Conservation (phyloP, 2,329 filamentous ascomycete species). For the Pestalotiopsis fici region DNA sequence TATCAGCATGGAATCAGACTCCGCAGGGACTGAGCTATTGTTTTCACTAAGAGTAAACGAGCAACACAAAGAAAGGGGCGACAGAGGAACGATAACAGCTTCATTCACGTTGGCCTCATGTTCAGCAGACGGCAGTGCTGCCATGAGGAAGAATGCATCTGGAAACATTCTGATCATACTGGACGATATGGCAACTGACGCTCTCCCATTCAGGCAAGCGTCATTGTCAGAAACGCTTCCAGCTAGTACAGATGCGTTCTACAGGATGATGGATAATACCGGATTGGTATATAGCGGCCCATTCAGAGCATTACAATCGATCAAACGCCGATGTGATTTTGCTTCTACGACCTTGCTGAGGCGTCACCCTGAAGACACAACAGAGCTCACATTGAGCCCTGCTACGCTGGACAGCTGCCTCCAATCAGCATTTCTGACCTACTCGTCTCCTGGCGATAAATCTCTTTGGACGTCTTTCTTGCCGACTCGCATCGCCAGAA, state of each 20-base stretch:
- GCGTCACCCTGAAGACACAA: slow-evolving; percentile 37
- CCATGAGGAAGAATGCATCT: slow-evolving; percentile 37
- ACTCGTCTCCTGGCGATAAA: slow-evolving; percentile 39
- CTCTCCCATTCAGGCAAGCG: slow-evolving; percentile 25
- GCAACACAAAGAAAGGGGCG: slow-evolving; percentile 7
- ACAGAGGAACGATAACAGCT: slow-evolving; percentile 25
- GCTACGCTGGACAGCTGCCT: slow-evolving; percentile 43
- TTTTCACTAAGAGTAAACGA: slow-evolving; percentile 32
- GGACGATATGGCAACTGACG: slow-evolving; percentile 21
- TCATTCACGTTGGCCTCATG: slow-evolving; percentile 35
- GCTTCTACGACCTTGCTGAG: slow-evolving; percentile 30
- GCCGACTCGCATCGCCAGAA: slow-evolving; percentile 31
- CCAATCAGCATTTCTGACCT: slow-evolving; percentile 42
- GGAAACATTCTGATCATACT: slow-evolving; percentile 33
- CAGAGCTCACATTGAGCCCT: slow-evolving; percentile 35
- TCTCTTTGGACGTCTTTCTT: slow-evolving; percentile 45
- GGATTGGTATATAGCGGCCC: slow-evolving; percentile 41
- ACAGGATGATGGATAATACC: slow-evolving; percentile 39
- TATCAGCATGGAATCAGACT: slow-evolving; percentile 27
- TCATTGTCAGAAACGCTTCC: slow-evolving; percentile 30
- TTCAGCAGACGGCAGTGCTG: slow-evolving; percentile 27
- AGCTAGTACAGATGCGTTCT: slow-evolving; percentile 35
- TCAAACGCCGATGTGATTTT: slow-evolving; percentile 36
- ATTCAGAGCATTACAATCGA: slow-evolving; percentile 33
- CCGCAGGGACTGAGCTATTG: slow-evolving; percentile 35